Conservation (phyloP, 306 rosid species). For the Lathyrus tuberosus region DNA sequence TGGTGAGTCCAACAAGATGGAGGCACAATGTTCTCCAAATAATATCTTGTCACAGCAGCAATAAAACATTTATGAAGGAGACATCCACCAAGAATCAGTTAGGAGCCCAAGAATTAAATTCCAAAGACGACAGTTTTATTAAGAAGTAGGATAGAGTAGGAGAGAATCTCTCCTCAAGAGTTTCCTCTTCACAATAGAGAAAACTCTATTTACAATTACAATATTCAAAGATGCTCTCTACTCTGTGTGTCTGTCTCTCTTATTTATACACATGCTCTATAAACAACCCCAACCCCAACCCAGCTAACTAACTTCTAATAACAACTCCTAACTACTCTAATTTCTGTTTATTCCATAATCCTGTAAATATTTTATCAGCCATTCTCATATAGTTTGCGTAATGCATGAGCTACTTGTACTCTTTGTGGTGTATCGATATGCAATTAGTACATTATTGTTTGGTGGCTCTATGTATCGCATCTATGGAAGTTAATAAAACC, state of each 20-base stretch:
- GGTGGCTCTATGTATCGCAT: slow-evolving; percentile 24
- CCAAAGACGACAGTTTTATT: no score
- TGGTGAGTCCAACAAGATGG: no score
- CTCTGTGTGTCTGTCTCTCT: not conserved
- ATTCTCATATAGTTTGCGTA: slow-evolving; percentile 18
- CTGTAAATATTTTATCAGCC: not conserved
- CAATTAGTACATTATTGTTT: slow-evolving; percentile 13
- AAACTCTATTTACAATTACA: no score
- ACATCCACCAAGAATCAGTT: no score
- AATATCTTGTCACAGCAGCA: no score
- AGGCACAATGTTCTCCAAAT: no score
- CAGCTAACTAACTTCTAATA: not conserved
- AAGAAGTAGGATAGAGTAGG: no score
- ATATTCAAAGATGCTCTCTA: not conserved
- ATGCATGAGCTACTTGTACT: slow-evolving; percentile 13
- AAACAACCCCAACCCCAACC: not conserved
- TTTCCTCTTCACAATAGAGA: no score
- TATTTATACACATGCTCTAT: not conserved
- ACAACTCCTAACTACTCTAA: not conserved
- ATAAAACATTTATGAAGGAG: no score
- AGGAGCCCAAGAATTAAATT: no score
- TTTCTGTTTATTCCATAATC: not conserved
- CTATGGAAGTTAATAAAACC: slow-evolving; percentile 27
- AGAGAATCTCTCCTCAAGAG: no score
- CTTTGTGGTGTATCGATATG: not conserved